phyloP scores from a whole-genome alignment of 2,329 filamentous ascomycete genomes.

The Dichotomopilus funicola region DNA sequence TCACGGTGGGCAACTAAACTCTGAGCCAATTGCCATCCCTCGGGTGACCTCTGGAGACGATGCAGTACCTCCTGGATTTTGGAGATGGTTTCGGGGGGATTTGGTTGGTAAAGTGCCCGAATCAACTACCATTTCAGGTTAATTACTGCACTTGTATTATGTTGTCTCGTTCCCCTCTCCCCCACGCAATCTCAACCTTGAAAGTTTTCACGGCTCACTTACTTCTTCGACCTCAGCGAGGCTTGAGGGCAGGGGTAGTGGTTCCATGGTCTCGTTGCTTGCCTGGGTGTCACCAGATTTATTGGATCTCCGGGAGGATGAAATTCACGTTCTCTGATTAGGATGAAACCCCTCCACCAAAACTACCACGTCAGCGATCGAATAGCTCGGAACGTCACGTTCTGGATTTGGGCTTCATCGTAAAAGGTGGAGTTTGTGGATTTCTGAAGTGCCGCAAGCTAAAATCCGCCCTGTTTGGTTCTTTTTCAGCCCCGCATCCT shows the following conservation, averaged over 20 bases:
- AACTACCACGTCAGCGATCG: no score
- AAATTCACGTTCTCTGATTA: no score
- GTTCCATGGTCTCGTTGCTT: slow-evolving; percentile 22
- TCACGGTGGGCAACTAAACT: slow-evolving; percentile 62
- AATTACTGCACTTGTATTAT: not conserved
- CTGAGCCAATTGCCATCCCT: slow-evolving; percentile 83
- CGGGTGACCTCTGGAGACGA: slow-evolving; percentile 66
- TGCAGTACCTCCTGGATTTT: slow-evolving; percentile 68
- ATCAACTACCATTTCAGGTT: slow-evolving; percentile 37
- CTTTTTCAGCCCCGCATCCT: not conserved
- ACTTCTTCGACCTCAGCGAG: slow-evolving; percentile 32
- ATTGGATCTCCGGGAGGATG: no score
- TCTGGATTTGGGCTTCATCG: not conserved
- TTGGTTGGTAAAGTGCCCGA: slow-evolving; percentile 47
- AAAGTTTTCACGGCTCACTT: slow-evolving; percentile 10
- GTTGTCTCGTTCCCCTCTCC: not conserved
- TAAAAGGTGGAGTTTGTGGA: not conserved
- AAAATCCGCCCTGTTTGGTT: not conserved
- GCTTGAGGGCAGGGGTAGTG: slow-evolving; percentile 28
- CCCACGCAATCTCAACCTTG: not conserved
- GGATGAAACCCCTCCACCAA: no score
- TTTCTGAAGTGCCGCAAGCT: not conserved
- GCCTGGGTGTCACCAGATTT: no score
- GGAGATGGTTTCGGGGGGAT: slow-evolving; percentile 41
- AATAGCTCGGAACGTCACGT: not conserved